phyloP scores from a whole-genome alignment of 805 yeast species.

The Komagataella pastoris region DNA sequence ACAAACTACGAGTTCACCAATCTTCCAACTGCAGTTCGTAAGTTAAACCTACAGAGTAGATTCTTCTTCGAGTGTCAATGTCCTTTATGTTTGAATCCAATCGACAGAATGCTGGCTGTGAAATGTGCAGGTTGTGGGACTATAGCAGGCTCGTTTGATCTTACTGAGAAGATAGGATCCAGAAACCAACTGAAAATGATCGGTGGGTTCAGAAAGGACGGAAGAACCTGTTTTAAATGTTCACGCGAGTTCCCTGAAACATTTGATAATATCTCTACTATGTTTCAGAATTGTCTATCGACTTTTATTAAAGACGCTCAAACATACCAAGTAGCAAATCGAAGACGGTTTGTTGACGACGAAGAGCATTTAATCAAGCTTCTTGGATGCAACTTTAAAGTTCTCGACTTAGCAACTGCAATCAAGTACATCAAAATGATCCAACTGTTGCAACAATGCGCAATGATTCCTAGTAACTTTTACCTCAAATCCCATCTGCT shows the following conservation, averaged over 20 bases:
- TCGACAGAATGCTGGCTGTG: slow-evolving; percentile 17
- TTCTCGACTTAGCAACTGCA: background rate
- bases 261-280: background rate
- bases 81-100: slow-evolving; percentile 9
- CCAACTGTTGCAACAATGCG: background rate
- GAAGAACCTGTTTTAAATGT: background rate
- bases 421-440: background rate
- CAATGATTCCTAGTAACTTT: background rate
- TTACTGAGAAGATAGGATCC: background rate
- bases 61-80: slow-evolving; percentile 24
- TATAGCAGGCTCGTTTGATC: slow-evolving; percentile 7
- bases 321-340: background rate
- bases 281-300: background rate
- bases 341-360: background rate
- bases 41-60: slow-evolving; percentile 13
- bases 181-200: background rate
- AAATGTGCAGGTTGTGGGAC: slow-evolving; percentile 12
- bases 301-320: background rate
- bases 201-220: background rate
- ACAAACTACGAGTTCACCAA: slow-evolving; percentile 17
- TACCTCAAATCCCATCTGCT: background rate
- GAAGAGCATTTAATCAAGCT: background rate
- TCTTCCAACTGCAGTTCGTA: slow-evolving; percentile 17
- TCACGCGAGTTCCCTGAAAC: background rate
- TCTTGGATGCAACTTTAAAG: background rate